Conservation (phyloP, 805 yeast species). For the Barnettozyma salicaria region DNA sequence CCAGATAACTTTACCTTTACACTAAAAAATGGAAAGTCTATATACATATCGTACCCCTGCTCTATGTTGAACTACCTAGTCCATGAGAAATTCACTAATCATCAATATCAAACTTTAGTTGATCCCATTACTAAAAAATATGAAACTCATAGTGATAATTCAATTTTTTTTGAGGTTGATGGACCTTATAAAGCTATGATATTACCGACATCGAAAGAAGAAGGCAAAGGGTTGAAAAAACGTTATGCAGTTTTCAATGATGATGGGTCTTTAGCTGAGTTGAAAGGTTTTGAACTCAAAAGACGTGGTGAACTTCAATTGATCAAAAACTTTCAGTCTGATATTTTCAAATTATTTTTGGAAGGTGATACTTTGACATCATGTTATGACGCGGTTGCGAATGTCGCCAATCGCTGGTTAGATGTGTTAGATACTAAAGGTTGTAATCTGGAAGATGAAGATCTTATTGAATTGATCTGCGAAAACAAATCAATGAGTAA, state of each 20-base stretch:
- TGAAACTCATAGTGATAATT: constrained; percentile 78
- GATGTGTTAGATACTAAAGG: constrained; percentile 91
- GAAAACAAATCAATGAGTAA: constrained; percentile 95
- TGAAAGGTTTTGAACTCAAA: constrained; percentile 94
- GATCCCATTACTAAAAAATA: constrained; percentile 67
- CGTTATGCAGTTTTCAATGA: constrained; percentile 95
- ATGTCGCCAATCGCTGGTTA: constrained; percentile 92
- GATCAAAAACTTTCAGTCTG: constrained; percentile 92
- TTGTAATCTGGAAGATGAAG: constrained; percentile 83
- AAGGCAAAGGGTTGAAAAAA: constrained; percentile 93
- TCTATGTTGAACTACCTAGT: constrained; percentile 93
- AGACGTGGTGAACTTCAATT: constrained; percentile 94
- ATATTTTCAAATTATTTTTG: constrained; percentile 83
- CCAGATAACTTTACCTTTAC: constrained; percentile 81
- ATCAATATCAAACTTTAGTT: constrained; percentile 83
- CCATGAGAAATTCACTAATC: constrained; percentile 85
- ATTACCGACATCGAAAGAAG: constrained; percentile 94
- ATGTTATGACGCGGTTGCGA: constrained; percentile 86
- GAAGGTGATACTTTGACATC: constrained; percentile 74
- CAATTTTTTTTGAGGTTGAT: constrained; percentile 96
- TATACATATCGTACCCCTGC: constrained; percentile 85
- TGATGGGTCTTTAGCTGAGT: constrained; percentile 90
- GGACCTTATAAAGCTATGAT: constrained; percentile 99
- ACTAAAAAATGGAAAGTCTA: constrained; percentile 68
- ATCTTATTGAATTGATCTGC: constrained; percentile 88